These are phyloP conservation scores for Russula sp. DNA, from an alignment of 768 basidiomycete genomes.

Conservation along the genomic window DNA sequence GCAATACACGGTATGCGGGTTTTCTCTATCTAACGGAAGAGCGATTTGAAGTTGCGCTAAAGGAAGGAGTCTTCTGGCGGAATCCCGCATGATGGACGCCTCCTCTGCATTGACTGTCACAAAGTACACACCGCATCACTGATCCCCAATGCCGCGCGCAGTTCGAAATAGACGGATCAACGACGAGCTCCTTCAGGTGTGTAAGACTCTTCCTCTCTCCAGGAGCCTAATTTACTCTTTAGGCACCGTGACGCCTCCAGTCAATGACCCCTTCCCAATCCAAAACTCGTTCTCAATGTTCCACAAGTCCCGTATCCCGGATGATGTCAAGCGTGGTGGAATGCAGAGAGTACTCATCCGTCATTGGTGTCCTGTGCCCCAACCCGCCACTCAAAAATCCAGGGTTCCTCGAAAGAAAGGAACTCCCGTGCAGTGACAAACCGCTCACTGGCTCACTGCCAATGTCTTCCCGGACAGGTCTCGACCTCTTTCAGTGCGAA, in stretches of 20 bases:
- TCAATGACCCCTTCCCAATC: slow-evolving; percentile 77
- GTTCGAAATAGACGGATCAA: slow-evolving; percentile 83
- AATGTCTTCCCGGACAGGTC: too few relatives aligned
- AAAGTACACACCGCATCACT: slow-evolving; percentile 76
- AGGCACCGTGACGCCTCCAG: slow-evolving; percentile 90
- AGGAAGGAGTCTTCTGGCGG: slow-evolving; percentile 43
- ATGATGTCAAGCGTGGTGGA: slow-evolving; percentile 74
- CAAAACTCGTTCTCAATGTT: slow-evolving; percentile 81
- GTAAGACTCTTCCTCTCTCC: slow-evolving; percentile 31
- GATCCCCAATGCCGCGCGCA: slow-evolving; percentile 65
- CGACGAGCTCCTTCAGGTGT: slow-evolving; percentile 77
- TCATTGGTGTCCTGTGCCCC: too few relatives aligned
- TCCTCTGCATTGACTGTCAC: slow-evolving; percentile 77
- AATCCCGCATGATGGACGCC: slow-evolving; percentile 57
- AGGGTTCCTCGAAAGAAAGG: too few relatives aligned
- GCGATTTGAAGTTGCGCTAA: neutral
- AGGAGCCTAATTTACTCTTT: slow-evolving; percentile 21
- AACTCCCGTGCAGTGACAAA: too few relatives aligned
- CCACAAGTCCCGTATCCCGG: slow-evolving; percentile 76
- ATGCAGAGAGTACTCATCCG: too few relatives aligned
- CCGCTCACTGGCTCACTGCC: too few relatives aligned
- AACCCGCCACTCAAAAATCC: too few relatives aligned
- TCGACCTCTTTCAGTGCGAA: too few relatives aligned
- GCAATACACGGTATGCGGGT: slow-evolving; percentile 46
- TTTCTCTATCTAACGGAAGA: neutral